Conservation (phyloP, 2,329 filamentous ascomycete species). For the Trichoderma atroviride region DNA sequence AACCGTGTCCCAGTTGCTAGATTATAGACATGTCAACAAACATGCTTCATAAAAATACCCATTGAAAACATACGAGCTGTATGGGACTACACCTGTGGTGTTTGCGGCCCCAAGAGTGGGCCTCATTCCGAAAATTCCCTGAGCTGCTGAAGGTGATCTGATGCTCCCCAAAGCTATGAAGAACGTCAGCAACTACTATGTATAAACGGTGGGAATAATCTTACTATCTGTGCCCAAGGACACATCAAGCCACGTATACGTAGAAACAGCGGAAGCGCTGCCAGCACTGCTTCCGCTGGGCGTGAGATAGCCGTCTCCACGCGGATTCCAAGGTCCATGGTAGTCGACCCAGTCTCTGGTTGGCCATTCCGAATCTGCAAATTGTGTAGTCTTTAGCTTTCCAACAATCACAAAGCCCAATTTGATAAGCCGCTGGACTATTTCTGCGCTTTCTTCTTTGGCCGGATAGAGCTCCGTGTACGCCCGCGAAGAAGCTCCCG, state of each 20-base stretch:
- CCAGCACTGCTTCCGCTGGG: neutral
- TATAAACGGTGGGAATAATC: neutral
- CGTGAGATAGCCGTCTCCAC: neutral
- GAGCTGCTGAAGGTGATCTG: neutral
- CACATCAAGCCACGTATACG: neutral
- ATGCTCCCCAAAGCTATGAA: neutral
- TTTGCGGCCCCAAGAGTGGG: neutral
- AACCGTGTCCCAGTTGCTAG: neutral
- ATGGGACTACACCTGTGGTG: neutral
- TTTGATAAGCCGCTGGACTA: neutral
- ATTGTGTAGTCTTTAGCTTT: neutral
- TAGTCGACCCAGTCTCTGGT: neutral
- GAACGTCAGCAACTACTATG: neutral
- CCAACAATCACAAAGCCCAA: neutral
- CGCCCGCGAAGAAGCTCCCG: neutral
- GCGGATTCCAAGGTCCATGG: neutral
- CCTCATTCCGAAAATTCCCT: neutral
- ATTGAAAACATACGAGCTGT: neutral
- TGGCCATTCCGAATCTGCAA: neutral
- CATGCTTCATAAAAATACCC: neutral
- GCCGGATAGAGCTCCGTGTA: neutral
- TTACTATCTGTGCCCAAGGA: neutral
- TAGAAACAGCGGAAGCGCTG: neutral
- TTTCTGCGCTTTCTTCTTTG: neutral
- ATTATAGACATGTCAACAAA: neutral